Conservation (phyloP, 2,329 filamentous ascomycete genomes). For the Neofusicoccum kwambonambiense region DNA sequence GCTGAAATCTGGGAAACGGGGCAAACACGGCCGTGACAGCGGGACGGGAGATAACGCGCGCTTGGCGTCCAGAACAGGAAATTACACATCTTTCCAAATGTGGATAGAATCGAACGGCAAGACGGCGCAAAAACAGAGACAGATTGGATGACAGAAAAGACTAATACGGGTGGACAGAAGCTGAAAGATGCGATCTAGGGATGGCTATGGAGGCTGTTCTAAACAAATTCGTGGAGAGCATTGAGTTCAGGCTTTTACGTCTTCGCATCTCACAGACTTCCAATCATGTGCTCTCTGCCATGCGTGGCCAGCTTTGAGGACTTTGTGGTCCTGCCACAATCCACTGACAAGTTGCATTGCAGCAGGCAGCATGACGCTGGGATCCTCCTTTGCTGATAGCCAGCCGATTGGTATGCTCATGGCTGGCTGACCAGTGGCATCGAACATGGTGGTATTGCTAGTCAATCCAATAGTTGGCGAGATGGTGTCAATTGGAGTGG, state of each 20-base stretch:
- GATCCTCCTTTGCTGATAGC: constrained; percentile 25
- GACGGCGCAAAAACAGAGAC: background rate
- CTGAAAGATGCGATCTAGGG: no score
- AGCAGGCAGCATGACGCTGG: constrained; percentile 32
- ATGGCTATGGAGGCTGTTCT: background rate
- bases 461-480: constrained; percentile 29
- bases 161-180: no score
- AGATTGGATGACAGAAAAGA: background rate
- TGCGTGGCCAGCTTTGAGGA: constrained; percentile 28
- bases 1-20: background rate
- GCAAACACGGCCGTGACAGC: no score
- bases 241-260: background rate
- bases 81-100: background rate
- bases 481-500: constrained; percentile 29
- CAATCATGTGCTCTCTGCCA: constrained; percentile 32
- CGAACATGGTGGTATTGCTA: constrained; percentile 31
- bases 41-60: background rate
- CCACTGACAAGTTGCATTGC: constrained; percentile 42
- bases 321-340: constrained; percentile 37
- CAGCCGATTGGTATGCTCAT: constrained; percentile 31
- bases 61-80: background rate
- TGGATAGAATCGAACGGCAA: background rate
- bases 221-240: background rate
- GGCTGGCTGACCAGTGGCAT: constrained; percentile 33
- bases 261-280: constrained; percentile 20